Evolutionary conservation across 768 basidiomycete genomes (phyloP), one percentile per base, ranked within the genome.

Genomic region (Boletus rex-veris): DNA sequence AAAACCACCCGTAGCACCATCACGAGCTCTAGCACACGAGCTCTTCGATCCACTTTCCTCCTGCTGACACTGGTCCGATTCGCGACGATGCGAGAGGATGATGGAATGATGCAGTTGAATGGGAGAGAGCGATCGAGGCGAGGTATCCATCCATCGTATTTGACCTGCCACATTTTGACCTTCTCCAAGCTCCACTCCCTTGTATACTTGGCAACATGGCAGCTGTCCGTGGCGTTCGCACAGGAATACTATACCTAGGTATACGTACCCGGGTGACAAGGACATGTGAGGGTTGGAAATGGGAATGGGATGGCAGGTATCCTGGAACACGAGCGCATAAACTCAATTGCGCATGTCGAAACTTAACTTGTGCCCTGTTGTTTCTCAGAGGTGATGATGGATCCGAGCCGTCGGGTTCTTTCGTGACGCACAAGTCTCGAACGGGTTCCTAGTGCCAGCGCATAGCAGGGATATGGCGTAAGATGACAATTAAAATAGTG

Each of bases 191-290:
- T 28, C 28, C 28, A 28, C 28, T 28, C 28, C 28, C 28, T 28
- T 8, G 28, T 28, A 28, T 28, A 14, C 3, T 36, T 18, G 19
- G 11, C n/a, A 3, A 26, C 47, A 15, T 5, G 46, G 30, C 52
- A 28, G 35, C 3, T 43, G 1, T 57, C 58, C 58, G 63, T 11
- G 33, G 24, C 46, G 21, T 26, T 50, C 60, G 54, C 48, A 39
- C 26, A 12, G 36, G 28, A 40, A 43, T 53, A 15, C 63, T 52
- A 54, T 56, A 63, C 52, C 12, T 43, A 53, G 60, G 19, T 12
- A 52, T 28, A 11, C 5, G 21, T 42, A 6, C 31, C 48, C 42
- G 16, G 48, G 26, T 7, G 30, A 53, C 21, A 18, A 55, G 57
- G 37, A 40, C 51, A 35, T 21, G 39, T 21, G 39, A 3, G n/a